Evolutionary conservation across 192 early-diverging fungal genomes (phyloP).

Genomic region (Coemansia sp.): DNA sequence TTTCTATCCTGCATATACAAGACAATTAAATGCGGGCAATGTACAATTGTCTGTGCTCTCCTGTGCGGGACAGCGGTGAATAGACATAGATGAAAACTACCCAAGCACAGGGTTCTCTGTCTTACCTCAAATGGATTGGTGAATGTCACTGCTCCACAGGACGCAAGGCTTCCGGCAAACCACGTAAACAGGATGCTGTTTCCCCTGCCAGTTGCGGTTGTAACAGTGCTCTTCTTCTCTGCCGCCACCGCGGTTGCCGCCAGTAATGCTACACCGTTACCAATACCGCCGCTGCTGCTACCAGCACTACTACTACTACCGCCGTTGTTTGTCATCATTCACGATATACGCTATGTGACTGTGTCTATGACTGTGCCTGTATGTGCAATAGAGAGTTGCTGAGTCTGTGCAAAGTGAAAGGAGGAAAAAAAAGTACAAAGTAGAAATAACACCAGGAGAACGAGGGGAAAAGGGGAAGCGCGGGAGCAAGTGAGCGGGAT

Average conservation of each 20-base stretch:
- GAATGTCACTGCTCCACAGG: conserved; percentile 89
- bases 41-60: too few species aligned
- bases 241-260: conserved; percentile 8
- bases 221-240: background rate
- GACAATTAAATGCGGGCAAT: too few species aligned
- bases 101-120: background rate
- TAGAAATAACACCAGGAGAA: background rate
- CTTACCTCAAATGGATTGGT: conserved; percentile 93
- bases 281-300: background rate
- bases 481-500: background rate
- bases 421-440: background rate
- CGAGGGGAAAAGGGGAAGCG: background rate
- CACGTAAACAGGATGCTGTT: conserved; percentile 52
- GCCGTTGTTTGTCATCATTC: background rate
- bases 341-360: background rate
- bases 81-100: conserved; percentile 1
- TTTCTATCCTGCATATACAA: too few species aligned
- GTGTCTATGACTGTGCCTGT: background rate
- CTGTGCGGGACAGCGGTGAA: too few species aligned
- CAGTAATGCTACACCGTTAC: background rate
- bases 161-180: conserved; percentile 77
- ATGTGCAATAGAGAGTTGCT: background rate
- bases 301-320: background rate
- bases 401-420: background rate
- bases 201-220: too few species aligned